These are phyloP conservation scores for Phylloporus arenicola DNA, from an alignment of 768 basidiomycete species.

Conservation along the genomic window DNA sequence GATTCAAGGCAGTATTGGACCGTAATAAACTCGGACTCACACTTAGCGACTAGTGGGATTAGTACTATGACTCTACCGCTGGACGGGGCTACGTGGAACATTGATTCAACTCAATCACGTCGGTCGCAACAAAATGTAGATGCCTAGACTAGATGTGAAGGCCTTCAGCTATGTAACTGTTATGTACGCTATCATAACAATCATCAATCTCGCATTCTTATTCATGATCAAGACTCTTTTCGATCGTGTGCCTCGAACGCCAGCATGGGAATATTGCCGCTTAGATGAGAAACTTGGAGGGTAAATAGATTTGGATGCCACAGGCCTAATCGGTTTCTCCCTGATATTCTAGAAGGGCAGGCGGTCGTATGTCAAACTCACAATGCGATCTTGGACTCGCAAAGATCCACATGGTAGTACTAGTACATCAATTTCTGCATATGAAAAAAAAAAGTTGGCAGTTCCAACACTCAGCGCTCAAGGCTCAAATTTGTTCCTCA, in stretches of 20 bases:
- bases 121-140: not conserved
- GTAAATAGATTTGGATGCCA: too few relatives aligned
- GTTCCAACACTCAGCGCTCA: not conserved
- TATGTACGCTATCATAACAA: not conserved
- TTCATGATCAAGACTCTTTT: not conserved
- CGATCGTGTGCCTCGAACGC: too few relatives aligned
- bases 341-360: too few relatives aligned
- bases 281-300: not conserved
- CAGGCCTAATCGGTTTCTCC: too few relatives aligned
- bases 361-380: too few relatives aligned
- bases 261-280: too few relatives aligned
- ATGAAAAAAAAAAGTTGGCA: not conserved
- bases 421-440: not conserved
- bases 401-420: not conserved
- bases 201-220: not conserved
- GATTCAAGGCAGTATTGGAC: not conserved
- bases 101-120: not conserved
- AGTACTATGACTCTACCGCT: not conserved
- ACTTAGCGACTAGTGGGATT: not conserved
- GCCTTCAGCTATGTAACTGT: not conserved
- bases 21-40: not conserved
- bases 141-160: not conserved
- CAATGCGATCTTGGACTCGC: too few relatives aligned
- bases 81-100: not conserved
- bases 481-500: slow-evolving; percentile 6